phyloP scores from a whole-genome alignment of 257 asterid genomes.

The Galeopsis tetrahit region DNA sequence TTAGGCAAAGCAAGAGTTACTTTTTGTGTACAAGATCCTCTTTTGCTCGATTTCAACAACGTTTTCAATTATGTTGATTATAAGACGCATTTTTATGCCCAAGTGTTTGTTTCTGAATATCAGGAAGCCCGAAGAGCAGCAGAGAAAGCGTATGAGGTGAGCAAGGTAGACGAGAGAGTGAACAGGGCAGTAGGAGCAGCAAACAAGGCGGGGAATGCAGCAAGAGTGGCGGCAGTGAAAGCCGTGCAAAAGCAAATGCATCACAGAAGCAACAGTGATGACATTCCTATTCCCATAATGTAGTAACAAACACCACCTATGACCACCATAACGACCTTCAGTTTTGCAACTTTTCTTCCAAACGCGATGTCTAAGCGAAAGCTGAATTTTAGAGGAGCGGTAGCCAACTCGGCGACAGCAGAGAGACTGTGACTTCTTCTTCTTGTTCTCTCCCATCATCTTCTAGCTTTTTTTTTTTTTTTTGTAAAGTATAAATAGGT shows the following conservation, averaged over 20 bases:
- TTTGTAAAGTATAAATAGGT: slow-evolving; percentile 58
- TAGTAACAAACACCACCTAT: slow-evolving; percentile 18
- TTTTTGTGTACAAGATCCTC: background rate
- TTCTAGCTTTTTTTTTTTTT: slow-evolving; percentile 19
- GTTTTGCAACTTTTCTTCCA: slow-evolving; percentile 28
- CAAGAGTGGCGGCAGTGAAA: slow-evolving; percentile 86
- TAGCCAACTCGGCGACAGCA: slow-evolving; percentile 34
- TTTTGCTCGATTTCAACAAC: background rate
- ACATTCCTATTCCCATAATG: slow-evolving; percentile 52
- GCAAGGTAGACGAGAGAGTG: slow-evolving; percentile 87
- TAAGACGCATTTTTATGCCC: too few species aligned
- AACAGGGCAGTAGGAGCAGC: slow-evolving; percentile 78
- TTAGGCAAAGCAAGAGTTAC: background rate
- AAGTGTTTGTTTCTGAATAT: background rate
- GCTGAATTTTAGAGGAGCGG: slow-evolving; percentile 50
- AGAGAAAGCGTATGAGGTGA: slow-evolving; percentile 77
- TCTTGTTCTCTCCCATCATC: slow-evolving; percentile 25
- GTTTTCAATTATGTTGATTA: background rate
- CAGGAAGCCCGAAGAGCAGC: slow-evolving; percentile 89
- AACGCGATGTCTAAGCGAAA: slow-evolving; percentile 32
- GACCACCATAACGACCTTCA: slow-evolving; percentile 29
- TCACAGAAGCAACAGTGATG: slow-evolving; percentile 62
- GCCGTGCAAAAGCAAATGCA: slow-evolving; percentile 90
- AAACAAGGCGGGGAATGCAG: slow-evolving; percentile 82
- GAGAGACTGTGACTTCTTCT: slow-evolving; percentile 32